These are phyloP conservation scores for Penicillium sp. DNA, from an alignment of 2,329 filamentous ascomycete species.

Conservation along the genomic window DNA sequence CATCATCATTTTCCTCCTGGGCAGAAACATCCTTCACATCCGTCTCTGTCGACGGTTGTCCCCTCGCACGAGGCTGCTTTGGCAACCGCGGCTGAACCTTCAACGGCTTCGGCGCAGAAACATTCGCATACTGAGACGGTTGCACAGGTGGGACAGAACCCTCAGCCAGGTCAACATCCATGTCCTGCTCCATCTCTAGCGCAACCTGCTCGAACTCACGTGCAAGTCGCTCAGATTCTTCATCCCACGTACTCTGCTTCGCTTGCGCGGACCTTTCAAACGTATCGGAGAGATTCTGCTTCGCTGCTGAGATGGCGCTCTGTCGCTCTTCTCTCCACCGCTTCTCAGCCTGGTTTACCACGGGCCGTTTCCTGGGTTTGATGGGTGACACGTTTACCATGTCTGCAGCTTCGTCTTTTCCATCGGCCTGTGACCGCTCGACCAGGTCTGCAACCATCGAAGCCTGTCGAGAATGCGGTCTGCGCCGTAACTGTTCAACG, in stretches of 20 bases:
- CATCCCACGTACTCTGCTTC: slow-evolving; percentile 39
- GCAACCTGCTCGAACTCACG: slow-evolving; percentile 41
- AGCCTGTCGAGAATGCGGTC: slow-evolving; percentile 31
- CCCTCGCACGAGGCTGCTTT: slow-evolving; percentile 23
- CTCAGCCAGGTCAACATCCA: slow-evolving; percentile 18
- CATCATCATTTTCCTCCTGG: slow-evolving; percentile 43
- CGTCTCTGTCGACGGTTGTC: neutral
- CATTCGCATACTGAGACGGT: slow-evolving; percentile 4
- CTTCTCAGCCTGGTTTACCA: slow-evolving; percentile 40
- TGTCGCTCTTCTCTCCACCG: slow-evolving; percentile 37
- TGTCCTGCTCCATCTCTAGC: slow-evolving; percentile 38
- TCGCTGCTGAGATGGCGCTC: slow-evolving; percentile 32
- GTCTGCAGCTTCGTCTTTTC: slow-evolving; percentile 3
- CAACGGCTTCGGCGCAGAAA: slow-evolving; percentile 26
- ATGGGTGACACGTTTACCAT: slow-evolving; percentile 2
- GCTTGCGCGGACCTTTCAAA: slow-evolving; percentile 36
- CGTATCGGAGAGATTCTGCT: slow-evolving; percentile 30
- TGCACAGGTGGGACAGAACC: slow-evolving; percentile 1
- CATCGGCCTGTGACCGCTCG: slow-evolving; percentile 10
- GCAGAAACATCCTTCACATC: slow-evolving; percentile 9
- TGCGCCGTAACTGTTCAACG: slow-evolving; percentile 37
- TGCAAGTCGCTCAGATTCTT: slow-evolving; percentile 41
- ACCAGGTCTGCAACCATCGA: slow-evolving; percentile 32
- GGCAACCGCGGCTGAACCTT: slow-evolving; percentile 37
- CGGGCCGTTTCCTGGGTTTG: slow-evolving; percentile 35